These are phyloP conservation scores for Avena sativa DNA, from an alignment of 176 grass and related monocot genomes.

Conservation along the genomic window DNA sequence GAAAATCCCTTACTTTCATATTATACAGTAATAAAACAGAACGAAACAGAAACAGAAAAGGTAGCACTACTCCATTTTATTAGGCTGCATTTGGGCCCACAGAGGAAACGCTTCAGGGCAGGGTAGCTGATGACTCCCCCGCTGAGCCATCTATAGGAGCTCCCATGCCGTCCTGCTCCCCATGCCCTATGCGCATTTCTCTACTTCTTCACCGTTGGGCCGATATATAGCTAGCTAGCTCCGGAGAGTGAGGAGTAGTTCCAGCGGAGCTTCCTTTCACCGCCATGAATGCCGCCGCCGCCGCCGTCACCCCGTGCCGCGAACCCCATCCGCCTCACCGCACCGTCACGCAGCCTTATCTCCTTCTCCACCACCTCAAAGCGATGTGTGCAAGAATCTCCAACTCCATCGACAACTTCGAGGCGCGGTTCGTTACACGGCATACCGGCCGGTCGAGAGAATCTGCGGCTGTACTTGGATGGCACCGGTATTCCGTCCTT, in stretches of 20 bases:
- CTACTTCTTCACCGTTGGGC: background rate
- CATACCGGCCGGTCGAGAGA: background rate
- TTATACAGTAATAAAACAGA: too few relatives aligned
- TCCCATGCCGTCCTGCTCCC: too few relatives aligned
- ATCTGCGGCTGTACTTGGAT: slow-evolving; percentile 42
- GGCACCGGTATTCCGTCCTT: slow-evolving; percentile 36
- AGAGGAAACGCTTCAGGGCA: too few relatives aligned
- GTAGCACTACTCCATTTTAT: too few relatives aligned
- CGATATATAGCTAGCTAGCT: background rate
- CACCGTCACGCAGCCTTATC: slow-evolving; percentile 31
- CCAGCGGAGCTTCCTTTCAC: slow-evolving; percentile 13
- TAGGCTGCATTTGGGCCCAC: too few relatives aligned
- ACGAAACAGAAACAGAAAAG: too few relatives aligned
- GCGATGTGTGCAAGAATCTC: slow-evolving; percentile 50
- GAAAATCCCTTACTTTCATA: too few relatives aligned
- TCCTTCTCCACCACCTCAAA: background rate
- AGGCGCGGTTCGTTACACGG: slow-evolving; percentile 38
- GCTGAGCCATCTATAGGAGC: too few relatives aligned
- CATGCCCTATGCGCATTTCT: too few relatives aligned
- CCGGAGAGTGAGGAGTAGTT: slow-evolving; percentile 17
- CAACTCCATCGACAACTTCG: slow-evolving; percentile 44
- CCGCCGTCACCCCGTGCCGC: slow-evolving; percentile 1
- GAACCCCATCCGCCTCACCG: background rate
- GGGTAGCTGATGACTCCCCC: too few relatives aligned
- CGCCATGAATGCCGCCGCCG: slow-evolving; percentile 34